A percentile compares a stretch with the other conserved stretches of the same genome.
Conservation (phyloP, 1,284 basidiomycete genomes). For the Leccinum pseudoinsigne region DNA sequence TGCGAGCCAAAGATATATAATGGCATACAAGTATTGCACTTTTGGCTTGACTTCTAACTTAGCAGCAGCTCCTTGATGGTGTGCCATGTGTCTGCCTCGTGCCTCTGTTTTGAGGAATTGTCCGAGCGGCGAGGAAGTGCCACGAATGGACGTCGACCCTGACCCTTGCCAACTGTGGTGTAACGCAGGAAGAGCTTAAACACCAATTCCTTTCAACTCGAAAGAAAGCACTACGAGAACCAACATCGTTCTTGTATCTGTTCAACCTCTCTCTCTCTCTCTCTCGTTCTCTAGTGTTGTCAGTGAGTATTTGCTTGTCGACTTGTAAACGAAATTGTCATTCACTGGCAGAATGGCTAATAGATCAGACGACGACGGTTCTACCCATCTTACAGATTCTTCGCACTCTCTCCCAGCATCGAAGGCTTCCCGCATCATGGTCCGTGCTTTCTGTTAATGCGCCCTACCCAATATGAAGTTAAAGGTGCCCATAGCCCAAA, state of each 20-base stretch:
- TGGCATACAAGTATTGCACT: neutral
- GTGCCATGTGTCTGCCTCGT: constrained; percentile 26
- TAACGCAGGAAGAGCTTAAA: constrained; percentile 2
- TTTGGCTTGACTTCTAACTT: neutral
- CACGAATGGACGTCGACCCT: neutral
- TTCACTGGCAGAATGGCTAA: constrained; percentile 18
- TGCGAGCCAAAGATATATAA: neutral
- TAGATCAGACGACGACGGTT: constrained; percentile 13
- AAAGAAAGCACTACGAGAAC: neutral
- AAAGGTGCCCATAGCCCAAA: constrained; percentile 13
- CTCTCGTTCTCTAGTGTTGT: neutral
- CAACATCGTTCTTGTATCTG: neutral
- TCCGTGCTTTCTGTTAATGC: neutral
- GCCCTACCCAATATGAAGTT: constrained; percentile 4
- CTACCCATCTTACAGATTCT: constrained; percentile 9
- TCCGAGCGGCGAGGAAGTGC: neutral
- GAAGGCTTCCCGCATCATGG: constrained; percentile 4
- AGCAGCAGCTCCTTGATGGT: neutral
- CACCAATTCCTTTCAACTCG: constrained; percentile 2
- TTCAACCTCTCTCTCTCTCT: neutral
- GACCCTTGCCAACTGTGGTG: neutral
- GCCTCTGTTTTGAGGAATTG: constrained; percentile 9
- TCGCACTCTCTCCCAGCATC: constrained; percentile 13
- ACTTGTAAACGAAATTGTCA: constrained; percentile 1
- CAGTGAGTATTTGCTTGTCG: constrained; percentile 15